Conservation (phyloP, 2,329 filamentous ascomycete species). For the Cordyceps sp. region DNA sequence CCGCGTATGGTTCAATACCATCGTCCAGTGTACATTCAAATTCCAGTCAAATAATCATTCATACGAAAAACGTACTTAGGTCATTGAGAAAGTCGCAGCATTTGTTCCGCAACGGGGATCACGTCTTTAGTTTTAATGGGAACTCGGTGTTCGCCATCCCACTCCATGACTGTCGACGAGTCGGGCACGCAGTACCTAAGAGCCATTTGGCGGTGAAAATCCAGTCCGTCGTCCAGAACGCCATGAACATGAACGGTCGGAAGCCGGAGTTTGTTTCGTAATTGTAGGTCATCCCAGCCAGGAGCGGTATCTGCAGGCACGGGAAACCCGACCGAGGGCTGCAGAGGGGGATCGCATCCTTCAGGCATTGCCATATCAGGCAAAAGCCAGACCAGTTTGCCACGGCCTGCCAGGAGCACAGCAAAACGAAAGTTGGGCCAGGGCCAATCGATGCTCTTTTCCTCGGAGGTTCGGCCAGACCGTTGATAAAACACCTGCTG, state of each 20-base stretch:
- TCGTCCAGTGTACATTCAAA: no score
- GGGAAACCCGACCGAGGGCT: neutral
- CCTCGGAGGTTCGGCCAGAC: neutral
- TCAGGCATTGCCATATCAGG: slow-evolving; percentile 2
- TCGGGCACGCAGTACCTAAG: neutral
- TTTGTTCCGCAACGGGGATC: neutral
- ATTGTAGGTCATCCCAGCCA: neutral
- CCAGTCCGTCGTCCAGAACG: slow-evolving; percentile 39
- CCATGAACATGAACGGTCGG: slow-evolving; percentile 13
- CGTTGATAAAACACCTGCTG: slow-evolving; percentile 32
- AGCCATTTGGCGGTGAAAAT: slow-evolving; percentile 24
- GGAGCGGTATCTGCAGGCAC: neutral
- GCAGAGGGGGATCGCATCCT: neutral
- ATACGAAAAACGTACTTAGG: neutral
- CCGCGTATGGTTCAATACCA: no score
- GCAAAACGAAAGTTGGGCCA: slow-evolving; percentile 5
- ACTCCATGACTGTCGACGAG: slow-evolving; percentile 1
- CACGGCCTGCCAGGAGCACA: slow-evolving; percentile 5
- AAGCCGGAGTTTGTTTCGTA: slow-evolving; percentile 2
- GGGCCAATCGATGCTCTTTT: neutral
- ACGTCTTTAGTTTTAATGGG: slow-evolving; percentile 1
- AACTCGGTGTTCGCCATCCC: slow-evolving; percentile 1
- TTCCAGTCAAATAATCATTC: neutral
- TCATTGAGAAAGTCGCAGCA: neutral
- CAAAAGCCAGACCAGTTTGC: slow-evolving; percentile 3